Evolutionary conservation across 1,139 yeast genomes (phyloP).

Genomic region (Kurtzmaniella natalensis): DNA sequence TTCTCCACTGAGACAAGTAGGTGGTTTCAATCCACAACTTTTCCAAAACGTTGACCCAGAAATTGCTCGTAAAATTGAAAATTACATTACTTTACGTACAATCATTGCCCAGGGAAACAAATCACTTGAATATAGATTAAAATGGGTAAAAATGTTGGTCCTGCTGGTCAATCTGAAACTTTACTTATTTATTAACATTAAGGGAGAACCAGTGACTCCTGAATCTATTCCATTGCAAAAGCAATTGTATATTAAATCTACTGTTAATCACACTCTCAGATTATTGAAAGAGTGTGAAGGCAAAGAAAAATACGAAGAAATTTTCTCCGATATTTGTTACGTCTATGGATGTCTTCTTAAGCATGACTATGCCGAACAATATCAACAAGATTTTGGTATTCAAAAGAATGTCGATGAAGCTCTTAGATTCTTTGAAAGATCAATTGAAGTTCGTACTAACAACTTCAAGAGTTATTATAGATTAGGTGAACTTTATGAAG

Average conservation of each 20-base stretch:
- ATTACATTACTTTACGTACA: slow-evolving; percentile 31
- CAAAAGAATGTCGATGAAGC: slow-evolving; percentile 29
- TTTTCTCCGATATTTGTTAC: slow-evolving; percentile 27
- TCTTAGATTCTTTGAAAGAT: slow-evolving; percentile 28
- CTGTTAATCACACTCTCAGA: slow-evolving; percentile 37
- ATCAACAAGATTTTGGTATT: slow-evolving; percentile 36
- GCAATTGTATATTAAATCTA: slow-evolving; percentile 35
- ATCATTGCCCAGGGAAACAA: slow-evolving; percentile 43
- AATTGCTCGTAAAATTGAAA: slow-evolving; percentile 31
- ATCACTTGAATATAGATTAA: slow-evolving; percentile 37
- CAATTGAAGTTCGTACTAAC: slow-evolving; percentile 29
- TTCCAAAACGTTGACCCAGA: slow-evolving; percentile 9
- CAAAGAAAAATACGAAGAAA: slow-evolving; percentile 19
- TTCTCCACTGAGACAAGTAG: slow-evolving; percentile 6
- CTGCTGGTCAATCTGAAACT: slow-evolving; percentile 38
- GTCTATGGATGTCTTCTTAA: slow-evolving; percentile 39
- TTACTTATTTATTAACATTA: slow-evolving; percentile 40
- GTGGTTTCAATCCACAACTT: slow-evolving; percentile 2
- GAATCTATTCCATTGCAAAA: slow-evolving; percentile 32
- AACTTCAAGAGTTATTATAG: slow-evolving; percentile 35
- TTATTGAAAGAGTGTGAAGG: slow-evolving; percentile 34
- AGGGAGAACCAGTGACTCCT: slow-evolving; percentile 36
- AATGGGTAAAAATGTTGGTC: slow-evolving; percentile 45
- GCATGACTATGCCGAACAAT: slow-evolving; percentile 28
- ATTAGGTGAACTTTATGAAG: slow-evolving; percentile 40